These are phyloP conservation scores for Metschnikowia drakensbergensis DNA, from an alignment of 805 yeast species.

Conservation along the genomic window DNA sequence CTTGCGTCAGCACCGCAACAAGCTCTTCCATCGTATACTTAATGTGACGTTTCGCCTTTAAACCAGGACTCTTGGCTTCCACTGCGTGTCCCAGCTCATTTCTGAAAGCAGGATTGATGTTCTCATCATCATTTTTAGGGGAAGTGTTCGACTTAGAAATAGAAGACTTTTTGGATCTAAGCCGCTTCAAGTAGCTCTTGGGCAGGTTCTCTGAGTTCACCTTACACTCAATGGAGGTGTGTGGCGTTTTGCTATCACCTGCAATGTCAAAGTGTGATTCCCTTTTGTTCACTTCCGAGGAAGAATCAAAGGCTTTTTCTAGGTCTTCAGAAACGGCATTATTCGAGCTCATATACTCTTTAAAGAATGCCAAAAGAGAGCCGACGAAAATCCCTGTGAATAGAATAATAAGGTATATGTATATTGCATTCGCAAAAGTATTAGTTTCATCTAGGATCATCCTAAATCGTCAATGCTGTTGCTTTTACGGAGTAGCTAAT, in stretches of 20 bases:
- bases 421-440: slow-evolving; percentile 13
- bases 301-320: neutral
- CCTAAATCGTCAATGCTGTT: neutral
- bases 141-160: neutral
- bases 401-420: slow-evolving; percentile 11
- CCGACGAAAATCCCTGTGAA: slow-evolving; percentile 9
- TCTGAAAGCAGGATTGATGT: neutral
- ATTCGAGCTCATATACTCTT: slow-evolving; percentile 12
- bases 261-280: neutral
- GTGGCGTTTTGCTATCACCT: neutral
- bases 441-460: slow-evolving; percentile 14
- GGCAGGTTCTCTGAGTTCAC: neutral
- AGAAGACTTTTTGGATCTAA: neutral
- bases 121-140: neutral
- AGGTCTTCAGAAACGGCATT: neutral
- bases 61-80: neutral
- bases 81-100: neutral
- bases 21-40: slow-evolving; percentile 6
- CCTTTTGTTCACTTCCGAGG: neutral
- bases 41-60: neutral
- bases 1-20: neutral
- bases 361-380: slow-evolving; percentile 4
- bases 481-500: neutral
- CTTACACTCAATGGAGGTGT: neutral
- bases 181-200: neutral